Base-by-base conservation (phyloP, 2,329 filamentous ascomycete genomes). In the Sporothrix pseudoabietina region DNA sequence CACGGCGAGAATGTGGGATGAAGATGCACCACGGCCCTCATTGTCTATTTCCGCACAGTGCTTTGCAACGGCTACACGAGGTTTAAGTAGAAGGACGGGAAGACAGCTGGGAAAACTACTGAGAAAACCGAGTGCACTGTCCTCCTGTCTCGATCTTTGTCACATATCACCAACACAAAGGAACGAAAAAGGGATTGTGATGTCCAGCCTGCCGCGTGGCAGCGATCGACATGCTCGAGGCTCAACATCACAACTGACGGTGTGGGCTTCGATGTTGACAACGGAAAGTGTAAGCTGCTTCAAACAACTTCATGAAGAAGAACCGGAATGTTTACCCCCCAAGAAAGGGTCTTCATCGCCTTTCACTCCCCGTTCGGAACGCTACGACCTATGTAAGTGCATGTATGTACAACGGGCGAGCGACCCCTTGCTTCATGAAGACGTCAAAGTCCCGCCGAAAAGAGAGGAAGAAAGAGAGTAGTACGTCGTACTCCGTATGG, bases 51-150 rank as follows among this genome's bases (percentile, higher is more conserved):
- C 54, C 19, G n/a, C 35, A 26, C 1, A 22, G 12, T 55, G 69
- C 55, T 71, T 71, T 52, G 69, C 41, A 22, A 59, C 68, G 68
- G 68, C 68, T 70, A 70, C 68, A 44, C 12, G 26, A 57, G 68
- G 68, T 9, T 10, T 14, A 68, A 55, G 52, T 5, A 22, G 5
- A 55, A 22, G 22, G 22, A 52, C 12, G 47, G 22, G 65, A 30
- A 19, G 19, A 69, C 26, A 32, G 2, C 1, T 26, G 26, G 2
- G 26, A 26, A 26, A 26, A 26, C 1, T 26, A 26, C 1, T 26
- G 26, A 26, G 26, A 26, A 26, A 26, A 26, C 1, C 2, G 2
- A 26, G 41, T 22, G 49, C 49, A 35, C 65, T 26, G 16, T 32
- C 19, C 35, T 26, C 52, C 3, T 19, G 19, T 10, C 32, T 16